Conservation (phyloP, 2,329 filamentous ascomycete genomes). For the Beauveria rudraprayagi region DNA sequence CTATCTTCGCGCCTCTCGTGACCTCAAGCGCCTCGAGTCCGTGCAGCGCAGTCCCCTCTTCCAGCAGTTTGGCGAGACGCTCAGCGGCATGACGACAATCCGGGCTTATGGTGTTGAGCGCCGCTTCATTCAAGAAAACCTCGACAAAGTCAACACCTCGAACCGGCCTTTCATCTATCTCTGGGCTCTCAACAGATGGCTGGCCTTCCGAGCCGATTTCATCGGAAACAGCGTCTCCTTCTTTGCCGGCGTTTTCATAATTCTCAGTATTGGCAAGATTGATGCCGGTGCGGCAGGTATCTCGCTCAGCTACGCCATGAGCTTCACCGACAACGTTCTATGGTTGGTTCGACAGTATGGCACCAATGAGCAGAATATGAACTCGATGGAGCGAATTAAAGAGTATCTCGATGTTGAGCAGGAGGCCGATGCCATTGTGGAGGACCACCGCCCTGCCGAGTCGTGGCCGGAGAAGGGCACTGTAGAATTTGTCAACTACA, state of each 20-base stretch:
- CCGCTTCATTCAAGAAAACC: conserved; percentile 87
- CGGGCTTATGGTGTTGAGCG: conserved; percentile 91
- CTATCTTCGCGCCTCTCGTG: conserved; percentile 87
- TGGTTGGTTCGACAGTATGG: conserved; percentile 95
- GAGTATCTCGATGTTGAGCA: conserved; percentile 96
- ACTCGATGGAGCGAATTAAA: conserved; percentile 93
- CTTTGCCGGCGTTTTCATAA: conserved; percentile 86
- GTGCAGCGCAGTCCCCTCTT: conserved; percentile 91
- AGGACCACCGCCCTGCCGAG: conserved; percentile 65
- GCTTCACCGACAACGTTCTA: conserved; percentile 91
- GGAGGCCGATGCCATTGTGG: conserved; percentile 71
- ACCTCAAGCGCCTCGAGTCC: conserved; percentile 90
- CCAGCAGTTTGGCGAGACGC: conserved; percentile 94
- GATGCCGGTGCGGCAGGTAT: conserved; percentile 89
- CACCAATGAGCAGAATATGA: conserved; percentile 98
- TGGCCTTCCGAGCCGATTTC: conserved; percentile 84
- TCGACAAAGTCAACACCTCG: conserved; percentile 80
- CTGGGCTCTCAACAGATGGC: conserved; percentile 96
- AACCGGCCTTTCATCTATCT: conserved; percentile 91
- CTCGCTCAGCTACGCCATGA: conserved; percentile 90
- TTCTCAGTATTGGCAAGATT: conserved; percentile 71
- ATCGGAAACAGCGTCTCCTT: conserved; percentile 88
- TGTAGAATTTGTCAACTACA: conserved; percentile 83
- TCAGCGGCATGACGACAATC: conserved; percentile 92
- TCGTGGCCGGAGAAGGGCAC: conserved; percentile 82